A percentile compares a stretch with the other conserved stretches of the same genome.
phyloP scores from a whole-genome alignment of 768 basidiomycete species.

The Dioszegia hungarica region DNA sequence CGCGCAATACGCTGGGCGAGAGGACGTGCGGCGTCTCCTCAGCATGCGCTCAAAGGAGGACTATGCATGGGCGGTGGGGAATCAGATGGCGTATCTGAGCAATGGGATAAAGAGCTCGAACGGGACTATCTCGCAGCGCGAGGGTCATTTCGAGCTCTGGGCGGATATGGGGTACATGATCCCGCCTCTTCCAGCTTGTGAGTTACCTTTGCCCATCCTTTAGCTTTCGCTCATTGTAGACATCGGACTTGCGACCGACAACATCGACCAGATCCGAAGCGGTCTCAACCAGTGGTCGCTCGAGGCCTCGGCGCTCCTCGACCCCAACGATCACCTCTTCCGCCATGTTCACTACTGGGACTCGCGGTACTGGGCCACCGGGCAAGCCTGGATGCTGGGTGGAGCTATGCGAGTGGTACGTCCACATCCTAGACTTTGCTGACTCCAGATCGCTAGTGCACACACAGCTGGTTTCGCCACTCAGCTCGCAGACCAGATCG shows the following conservation, averaged over 20 bases:
- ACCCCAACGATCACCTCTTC: constrained; percentile 7
- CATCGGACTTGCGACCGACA: constrained; percentile 13
- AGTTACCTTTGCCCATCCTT: no score
- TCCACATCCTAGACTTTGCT: not conserved
- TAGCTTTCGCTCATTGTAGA: not conserved
- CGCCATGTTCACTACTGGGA: constrained; percentile 19
- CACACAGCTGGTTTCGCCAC: not conserved
- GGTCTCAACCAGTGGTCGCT: constrained; percentile 15
- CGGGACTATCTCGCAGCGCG: constrained; percentile 18
- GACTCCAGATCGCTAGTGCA: constrained; percentile 9
- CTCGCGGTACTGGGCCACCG: constrained; percentile 15
- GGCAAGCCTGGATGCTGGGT: constrained; percentile 23
- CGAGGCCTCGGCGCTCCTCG: constrained; percentile 14
- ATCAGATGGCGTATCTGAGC: constrained; percentile 14
- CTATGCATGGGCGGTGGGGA: constrained; percentile 22
- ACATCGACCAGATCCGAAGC: not conserved
- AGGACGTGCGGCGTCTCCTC: constrained; percentile 1
- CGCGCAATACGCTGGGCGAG: constrained; percentile 1
- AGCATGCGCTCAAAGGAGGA: not conserved
- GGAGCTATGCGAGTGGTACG: constrained; percentile 17
- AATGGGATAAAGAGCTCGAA: constrained; percentile 11
- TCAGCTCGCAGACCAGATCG: not conserved
- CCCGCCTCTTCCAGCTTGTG: constrained; percentile 20
- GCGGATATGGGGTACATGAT: constrained; percentile 25
- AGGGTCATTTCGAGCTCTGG: constrained; percentile 22